These are phyloP conservation scores for Lyophyllum atratum DNA, from an alignment of 768 basidiomycete genomes.

Conservation along the genomic window DNA sequence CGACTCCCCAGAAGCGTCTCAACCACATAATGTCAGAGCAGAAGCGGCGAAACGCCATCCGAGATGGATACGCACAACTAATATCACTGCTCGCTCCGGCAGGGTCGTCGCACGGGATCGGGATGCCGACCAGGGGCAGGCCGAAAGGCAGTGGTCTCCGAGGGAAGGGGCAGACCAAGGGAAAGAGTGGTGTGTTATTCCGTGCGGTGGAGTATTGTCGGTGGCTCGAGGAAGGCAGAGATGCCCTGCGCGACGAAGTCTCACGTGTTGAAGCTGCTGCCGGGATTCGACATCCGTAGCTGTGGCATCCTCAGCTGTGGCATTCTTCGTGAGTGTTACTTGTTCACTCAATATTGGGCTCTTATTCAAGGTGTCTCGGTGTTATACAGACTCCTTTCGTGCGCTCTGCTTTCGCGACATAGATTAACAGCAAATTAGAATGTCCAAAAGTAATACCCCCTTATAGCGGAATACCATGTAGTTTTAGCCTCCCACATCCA, in stretches of 20 bases:
- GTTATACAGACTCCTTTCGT: neutral
- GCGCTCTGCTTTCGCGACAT: no score
- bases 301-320: slow-evolving; percentile 8
- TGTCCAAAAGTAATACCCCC: neutral
- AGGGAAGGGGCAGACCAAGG: slow-evolving; percentile 72
- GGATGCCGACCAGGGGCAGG: slow-evolving; percentile 75
- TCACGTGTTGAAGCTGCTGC: slow-evolving; percentile 66
- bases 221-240: slow-evolving; percentile 85
- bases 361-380: neutral
- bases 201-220: slow-evolving; percentile 83
- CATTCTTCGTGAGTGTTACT: neutral
- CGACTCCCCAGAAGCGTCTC: slow-evolving; percentile 83
- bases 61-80: slow-evolving; percentile 86
- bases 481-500: neutral
- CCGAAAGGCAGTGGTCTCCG: slow-evolving; percentile 77
- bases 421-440: neutral
- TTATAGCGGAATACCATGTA: neutral
- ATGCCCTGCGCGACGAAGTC: slow-evolving; percentile 71
- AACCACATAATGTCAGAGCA: slow-evolving; percentile 97
- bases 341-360: neutral
- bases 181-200: slow-evolving; percentile 88
- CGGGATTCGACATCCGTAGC: slow-evolving; percentile 42
- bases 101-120: slow-evolving; percentile 63
- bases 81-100: slow-evolving; percentile 82
- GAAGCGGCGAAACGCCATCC: slow-evolving; percentile 89